Base-by-base conservation (phyloP, 805 yeast species). In the Metschnikowia dekortorum region DNA sequence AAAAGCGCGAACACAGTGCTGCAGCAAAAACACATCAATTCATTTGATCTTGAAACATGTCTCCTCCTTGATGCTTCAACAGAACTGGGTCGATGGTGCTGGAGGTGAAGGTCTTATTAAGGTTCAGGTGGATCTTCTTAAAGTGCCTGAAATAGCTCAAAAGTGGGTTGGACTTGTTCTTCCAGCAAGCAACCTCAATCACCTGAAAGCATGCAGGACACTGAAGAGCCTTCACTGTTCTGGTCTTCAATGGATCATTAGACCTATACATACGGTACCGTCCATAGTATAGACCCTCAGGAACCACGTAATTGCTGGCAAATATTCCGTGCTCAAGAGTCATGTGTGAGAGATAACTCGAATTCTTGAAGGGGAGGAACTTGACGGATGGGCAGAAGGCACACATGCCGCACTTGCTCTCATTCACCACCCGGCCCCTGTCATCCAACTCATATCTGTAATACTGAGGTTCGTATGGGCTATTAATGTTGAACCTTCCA, bases 291-390 rank as follows among this genome's bases (percentile, higher is more conserved):
- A 66, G 46, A 2, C 68, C 70, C 41, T 68, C 68, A 0, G 73
- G 73, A 2, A 64, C 63, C 16, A 64, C 54, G 42, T 55, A 62
- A 32, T 65, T 65, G 51, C 65, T 66, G 39, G 70, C 65, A 33
- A 60, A 62, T 6, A 68, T 59, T 4, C 73, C 73, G 53, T 68
- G 73, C 48, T 66, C 69, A 39, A 65, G 55, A 4, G 71, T 65
- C 53, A 68, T 53, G 50, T 68, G 73, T 6, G 69, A 62, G 6
- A 67, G 59, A 48, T 68, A 68, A 39, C 65, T 61, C 7, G 68
- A 63, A 55, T 68, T 68, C 48, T 67, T 67, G 53, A 65, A 61
- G 2, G 70, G 69, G 22, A 63, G 55, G 47, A 68, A 68, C 49
- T 61, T 60, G 16, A 68, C 61, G 16, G 51, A 48, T 16, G 61